These are phyloP conservation scores for Debaryomyces singareniensis DNA, from an alignment of 1,139 yeast species.

Conservation along the genomic window DNA sequence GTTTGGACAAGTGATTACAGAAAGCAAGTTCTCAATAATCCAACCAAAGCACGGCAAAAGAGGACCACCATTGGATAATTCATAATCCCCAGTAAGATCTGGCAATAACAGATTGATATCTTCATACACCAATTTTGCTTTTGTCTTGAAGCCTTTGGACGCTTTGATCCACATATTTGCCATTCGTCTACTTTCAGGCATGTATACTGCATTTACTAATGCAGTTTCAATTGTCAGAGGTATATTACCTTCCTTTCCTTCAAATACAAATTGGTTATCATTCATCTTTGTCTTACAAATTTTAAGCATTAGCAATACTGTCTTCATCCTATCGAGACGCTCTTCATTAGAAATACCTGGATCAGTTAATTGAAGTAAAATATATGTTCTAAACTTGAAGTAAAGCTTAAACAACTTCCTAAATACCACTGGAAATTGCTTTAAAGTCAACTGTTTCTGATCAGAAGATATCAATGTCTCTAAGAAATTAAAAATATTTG, in stretches of 20 bases:
- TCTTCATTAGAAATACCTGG: constrained; percentile 46
- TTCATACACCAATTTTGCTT: constrained; percentile 16
- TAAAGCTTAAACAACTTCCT: constrained; percentile 64
- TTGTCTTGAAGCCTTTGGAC: constrained; percentile 24
- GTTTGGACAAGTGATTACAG: constrained; percentile 30
- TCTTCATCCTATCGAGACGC: constrained; percentile 65
- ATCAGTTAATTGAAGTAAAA: constrained; percentile 64
- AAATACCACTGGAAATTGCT: constrained; percentile 64
- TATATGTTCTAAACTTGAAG: constrained; percentile 56
- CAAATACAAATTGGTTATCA: constrained; percentile 51
- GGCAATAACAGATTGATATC: constrained; percentile 35
- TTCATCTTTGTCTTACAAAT: constrained; percentile 67
- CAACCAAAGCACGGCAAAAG: constrained; percentile 78
- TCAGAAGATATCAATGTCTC: constrained; percentile 46
- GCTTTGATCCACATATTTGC: constrained; percentile 59
- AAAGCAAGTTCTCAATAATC: constrained; percentile 40
- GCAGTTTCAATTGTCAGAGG: constrained; percentile 89
- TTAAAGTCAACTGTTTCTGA: constrained; percentile 38
- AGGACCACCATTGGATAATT: constrained; percentile 31
- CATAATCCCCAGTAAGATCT: constrained; percentile 16
- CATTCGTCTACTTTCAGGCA: constrained; percentile 75
- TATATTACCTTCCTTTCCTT: constrained; percentile 41
- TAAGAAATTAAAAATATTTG: constrained; percentile 68
- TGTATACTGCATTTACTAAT: constrained; percentile 62
- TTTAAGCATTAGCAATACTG: constrained; percentile 61